Percentiles rank a stretch among this genome's conserved stretches.
Conservation (phyloP, 1,284 basidiomycete species). For the Vanrija humicola region DNA sequence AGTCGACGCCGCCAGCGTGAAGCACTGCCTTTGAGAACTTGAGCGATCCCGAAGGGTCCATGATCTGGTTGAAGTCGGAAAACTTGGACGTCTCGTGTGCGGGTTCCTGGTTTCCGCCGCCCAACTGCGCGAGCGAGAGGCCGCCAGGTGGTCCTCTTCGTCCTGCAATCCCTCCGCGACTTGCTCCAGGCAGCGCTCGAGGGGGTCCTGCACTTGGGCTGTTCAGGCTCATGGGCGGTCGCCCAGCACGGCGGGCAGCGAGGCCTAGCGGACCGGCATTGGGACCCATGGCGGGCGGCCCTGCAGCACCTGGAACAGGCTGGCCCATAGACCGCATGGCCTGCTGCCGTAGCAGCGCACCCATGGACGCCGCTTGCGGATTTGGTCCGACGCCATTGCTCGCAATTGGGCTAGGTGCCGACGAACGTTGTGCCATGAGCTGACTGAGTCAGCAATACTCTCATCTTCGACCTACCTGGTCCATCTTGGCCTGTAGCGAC, state of each 20-base stretch:
- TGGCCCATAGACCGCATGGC: constrained; percentile 20
- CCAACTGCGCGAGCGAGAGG: constrained; percentile 24
- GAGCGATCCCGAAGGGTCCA: constrained; percentile 88
- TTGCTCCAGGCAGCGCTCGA: too few species aligned
- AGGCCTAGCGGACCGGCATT: constrained; percentile 42
- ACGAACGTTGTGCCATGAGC: constrained; percentile 15
- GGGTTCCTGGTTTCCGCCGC: constrained; percentile 10
- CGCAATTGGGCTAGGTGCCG: constrained; percentile 6
- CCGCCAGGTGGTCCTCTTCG: constrained; percentile 44
- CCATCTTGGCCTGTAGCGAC: constrained; percentile 86
- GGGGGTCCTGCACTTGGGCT: too few species aligned
- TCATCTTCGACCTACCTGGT: constrained; percentile 50
- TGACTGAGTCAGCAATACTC: not conserved
- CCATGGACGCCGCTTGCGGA: constrained; percentile 42
- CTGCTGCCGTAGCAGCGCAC: constrained; percentile 39
- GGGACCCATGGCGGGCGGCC: constrained; percentile 25
- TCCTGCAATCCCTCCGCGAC: constrained; percentile 29
- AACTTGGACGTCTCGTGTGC: constrained; percentile 53
- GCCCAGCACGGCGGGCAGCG: constrained; percentile 41
- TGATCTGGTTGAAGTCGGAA: constrained; percentile 88
- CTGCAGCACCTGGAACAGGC: constrained; percentile 1
- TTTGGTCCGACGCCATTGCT: constrained; percentile 16
- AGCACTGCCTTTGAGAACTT: constrained; percentile 95
- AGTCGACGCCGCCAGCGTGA: constrained; percentile 90
- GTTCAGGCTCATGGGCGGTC: constrained; percentile 28